phyloP scores from a whole-genome alignment of 2,329 filamentous ascomycete species.

The Cladosporium sp. region DNA sequence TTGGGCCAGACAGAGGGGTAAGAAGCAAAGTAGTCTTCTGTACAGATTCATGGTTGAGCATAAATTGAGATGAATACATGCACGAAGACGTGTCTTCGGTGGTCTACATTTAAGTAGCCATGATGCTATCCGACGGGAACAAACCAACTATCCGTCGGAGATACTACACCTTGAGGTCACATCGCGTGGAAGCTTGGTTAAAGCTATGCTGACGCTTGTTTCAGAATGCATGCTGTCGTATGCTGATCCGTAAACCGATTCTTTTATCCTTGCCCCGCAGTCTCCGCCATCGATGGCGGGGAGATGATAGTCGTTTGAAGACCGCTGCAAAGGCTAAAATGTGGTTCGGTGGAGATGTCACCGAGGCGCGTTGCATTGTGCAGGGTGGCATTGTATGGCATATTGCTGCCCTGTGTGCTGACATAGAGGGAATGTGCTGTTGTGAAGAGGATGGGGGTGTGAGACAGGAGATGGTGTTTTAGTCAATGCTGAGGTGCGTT shows the following conservation, averaged over 20 bases:
- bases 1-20: constrained; percentile 24
- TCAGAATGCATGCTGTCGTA: not conserved
- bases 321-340: not conserved
- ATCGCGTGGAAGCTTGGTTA: constrained; percentile 20
- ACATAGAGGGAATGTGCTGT: not conserved
- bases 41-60: not conserved
- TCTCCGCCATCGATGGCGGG: not conserved
- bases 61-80: not conserved
- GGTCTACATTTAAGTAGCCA: not conserved
- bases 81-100: not conserved
- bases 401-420: not conserved
- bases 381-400: not conserved
- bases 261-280: constrained; percentile 1
- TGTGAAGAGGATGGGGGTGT: not conserved
- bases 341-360: not conserved
- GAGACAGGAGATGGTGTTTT: not conserved
- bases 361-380: not conserved
- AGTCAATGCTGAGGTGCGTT: not conserved
- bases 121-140: not conserved
- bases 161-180: constrained; percentile 2
- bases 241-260: not conserved
- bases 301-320: not conserved
- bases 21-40: not conserved
- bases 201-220: not conserved
- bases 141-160: not conserved